Evolutionary conservation across 2,329 filamentous ascomycete species (phyloP).

Genomic region (Alternaria atra): DNA sequence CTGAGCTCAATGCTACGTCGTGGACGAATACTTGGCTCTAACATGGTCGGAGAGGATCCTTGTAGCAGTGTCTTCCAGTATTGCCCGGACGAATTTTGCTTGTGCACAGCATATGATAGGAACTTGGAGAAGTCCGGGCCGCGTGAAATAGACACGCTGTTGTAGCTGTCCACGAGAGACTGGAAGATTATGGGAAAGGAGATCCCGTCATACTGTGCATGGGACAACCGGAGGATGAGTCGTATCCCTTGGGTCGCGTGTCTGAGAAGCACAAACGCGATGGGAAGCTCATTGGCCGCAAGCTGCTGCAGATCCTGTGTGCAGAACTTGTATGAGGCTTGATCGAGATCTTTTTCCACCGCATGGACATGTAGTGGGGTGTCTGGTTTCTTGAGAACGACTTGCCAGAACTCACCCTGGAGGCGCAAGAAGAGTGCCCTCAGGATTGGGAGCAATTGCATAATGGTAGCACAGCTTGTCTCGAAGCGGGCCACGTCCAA

Average conservation of each 20-base stretch:
- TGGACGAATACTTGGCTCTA: too few relatives aligned
- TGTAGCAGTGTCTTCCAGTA: constrained; percentile 17
- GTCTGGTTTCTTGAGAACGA: neutral
- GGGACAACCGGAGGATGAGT: constrained; percentile 19
- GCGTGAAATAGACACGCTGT: neutral
- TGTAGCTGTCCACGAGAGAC: constrained; percentile 10
- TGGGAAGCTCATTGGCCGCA: neutral
- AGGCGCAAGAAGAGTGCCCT: neutral
- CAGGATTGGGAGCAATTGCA: constrained; percentile 2
- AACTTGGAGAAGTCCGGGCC: neutral
- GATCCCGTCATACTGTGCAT: constrained; percentile 29
- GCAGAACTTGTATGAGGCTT: constrained; percentile 3
- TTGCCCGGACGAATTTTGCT: neutral
- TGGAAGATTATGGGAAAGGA: constrained; percentile 14
- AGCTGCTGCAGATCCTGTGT: neutral
- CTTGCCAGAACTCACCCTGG: neutral
- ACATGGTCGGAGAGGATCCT: constrained; percentile 12
- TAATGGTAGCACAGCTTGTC: neutral
- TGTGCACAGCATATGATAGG: neutral
- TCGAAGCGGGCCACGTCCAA: neutral
- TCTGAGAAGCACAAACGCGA: constrained; percentile 11
- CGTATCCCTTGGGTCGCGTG: neutral
- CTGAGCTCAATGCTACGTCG: neutral
- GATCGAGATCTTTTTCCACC: neutral
- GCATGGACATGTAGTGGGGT: neutral